Evolutionary conservation across 2,329 filamentous ascomycete species (phyloP), one percentile per base, ranked within the genome.

Genomic region (Aspergillus pseudoterreus): DNA sequence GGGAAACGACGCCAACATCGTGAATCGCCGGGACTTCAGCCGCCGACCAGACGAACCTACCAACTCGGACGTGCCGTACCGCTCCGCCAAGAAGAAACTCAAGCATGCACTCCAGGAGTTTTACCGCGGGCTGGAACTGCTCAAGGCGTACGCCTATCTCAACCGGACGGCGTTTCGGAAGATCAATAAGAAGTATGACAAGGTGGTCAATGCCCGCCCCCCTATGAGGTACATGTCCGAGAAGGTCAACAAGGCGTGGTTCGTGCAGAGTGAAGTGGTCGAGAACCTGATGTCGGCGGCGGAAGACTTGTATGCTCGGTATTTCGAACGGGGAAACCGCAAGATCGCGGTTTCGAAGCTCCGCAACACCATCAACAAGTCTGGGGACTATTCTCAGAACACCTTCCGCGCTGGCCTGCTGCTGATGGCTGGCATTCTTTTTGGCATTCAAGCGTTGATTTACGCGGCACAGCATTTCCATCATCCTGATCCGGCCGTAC

Each of bases 101-200:
- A 97, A 97, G 71, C 75, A 90, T 44, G 94, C 94, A 0, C 72
- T 97, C 45, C 88, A 95, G 63, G 94, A 97, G 68, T 96, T 91
- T 68, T 97, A 99, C 68, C 86, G 92, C 17, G 87, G 89, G 0
- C 78, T 99, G 12, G 94, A 99, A 67, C 76, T 97, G 43, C 79
- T 99, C 53, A 97, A 96, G 73, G 88, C 90, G 0, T 99, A 95
- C 63, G 87, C 91, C 1, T 75, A 95, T 19, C 78, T 96, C 12
- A 99, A 99, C 69, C 83, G 90, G 45, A 96, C 90, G 0, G 94
- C 91, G 0, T 97, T 97, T 65, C 86, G 92, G 30, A 99, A 99
- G 71, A 90, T 99, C 66, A 96, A 95, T 73, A 99, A 99, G 71
- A 99, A 99, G 72, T 97, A 95, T 68, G 92, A 97, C 78, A 99